Conservation (phyloP, 2,329 filamentous ascomycete genomes). For the Fusarium odoratissimum region DNA sequence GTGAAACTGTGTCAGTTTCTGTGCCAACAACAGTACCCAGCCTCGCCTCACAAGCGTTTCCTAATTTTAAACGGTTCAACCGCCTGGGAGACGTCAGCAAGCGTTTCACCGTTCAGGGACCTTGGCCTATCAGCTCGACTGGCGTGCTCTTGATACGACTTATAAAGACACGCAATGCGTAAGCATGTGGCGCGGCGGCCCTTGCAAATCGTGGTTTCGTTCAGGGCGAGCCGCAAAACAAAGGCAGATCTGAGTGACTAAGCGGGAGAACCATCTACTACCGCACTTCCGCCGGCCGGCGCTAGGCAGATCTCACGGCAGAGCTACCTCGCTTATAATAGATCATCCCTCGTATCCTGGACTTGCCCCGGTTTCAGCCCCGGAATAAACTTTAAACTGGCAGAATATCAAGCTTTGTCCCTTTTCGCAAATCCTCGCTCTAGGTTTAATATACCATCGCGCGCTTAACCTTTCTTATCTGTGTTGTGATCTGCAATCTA, state of each 20-base stretch:
- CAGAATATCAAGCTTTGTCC: fast-evolving
- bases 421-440: fast-evolving
- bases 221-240: too few species aligned
- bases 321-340: background rate
- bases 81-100: background rate
- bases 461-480: fast-evolving
- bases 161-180: background rate
- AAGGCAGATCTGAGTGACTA: too few species aligned
- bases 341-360: background rate
- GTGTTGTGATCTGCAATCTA: background rate
- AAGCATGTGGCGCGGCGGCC: background rate
- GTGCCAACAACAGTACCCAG: background rate
- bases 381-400: background rate
- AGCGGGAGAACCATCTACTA: background rate
- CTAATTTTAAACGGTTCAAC: background rate
- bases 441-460: background rate
- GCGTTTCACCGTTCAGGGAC: background rate
- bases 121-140: background rate
- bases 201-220: too few species aligned
- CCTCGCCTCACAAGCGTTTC: background rate
- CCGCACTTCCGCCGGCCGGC: background rate
- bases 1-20: background rate
- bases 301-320: background rate
- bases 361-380: background rate
- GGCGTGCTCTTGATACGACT: background rate